phyloP scores from a whole-genome alignment of 1,139 yeast genomes.

The Komagataea norvegica region DNA sequence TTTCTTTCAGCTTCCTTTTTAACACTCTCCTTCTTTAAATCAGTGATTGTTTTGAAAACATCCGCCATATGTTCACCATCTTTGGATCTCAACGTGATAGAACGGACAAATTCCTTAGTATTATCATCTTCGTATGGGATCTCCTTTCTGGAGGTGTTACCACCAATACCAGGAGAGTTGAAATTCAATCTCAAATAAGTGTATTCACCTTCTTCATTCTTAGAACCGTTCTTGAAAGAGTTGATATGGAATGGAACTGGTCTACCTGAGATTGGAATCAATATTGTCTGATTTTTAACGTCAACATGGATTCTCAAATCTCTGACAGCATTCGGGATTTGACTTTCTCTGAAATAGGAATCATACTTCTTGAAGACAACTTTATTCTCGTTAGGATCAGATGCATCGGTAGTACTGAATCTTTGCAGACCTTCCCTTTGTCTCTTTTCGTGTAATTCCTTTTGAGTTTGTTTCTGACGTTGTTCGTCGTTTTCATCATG shows the following conservation, averaged over 20 bases:
- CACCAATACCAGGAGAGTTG: slow-evolving; percentile 88
- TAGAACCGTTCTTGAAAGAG: slow-evolving; percentile 89
- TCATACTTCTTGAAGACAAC: slow-evolving; percentile 88
- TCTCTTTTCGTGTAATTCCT: slow-evolving; percentile 75
- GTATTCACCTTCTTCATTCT: slow-evolving; percentile 93
- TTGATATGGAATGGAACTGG: slow-evolving; percentile 98
- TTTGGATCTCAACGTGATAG: slow-evolving; percentile 82
- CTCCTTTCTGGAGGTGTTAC: slow-evolving; percentile 66
- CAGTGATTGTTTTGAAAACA: slow-evolving; percentile 85
- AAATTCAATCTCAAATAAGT: slow-evolving; percentile 88
- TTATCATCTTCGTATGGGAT: slow-evolving; percentile 89
- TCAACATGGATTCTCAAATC: slow-evolving; percentile 88
- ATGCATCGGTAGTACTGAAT: slow-evolving; percentile 71
- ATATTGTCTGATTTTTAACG: slow-evolving; percentile 79
- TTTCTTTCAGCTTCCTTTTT: slow-evolving; percentile 89
- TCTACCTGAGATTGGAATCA: slow-evolving; percentile 89
- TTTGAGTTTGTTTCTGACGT: slow-evolving; percentile 78
- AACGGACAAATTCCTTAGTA: slow-evolving; percentile 80
- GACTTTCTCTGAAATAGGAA: slow-evolving; percentile 89
- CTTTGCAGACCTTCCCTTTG: slow-evolving; percentile 81
- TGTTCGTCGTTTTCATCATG: slow-evolving; percentile 80
- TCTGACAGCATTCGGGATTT: slow-evolving; percentile 76
- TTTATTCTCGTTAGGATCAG: slow-evolving; percentile 57
- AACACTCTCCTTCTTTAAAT: slow-evolving; percentile 85
- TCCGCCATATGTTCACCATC: slow-evolving; percentile 92